Base-by-base conservation (phyloP, 176 grass and related monocot genomes). In the Musa beccarii region DNA sequence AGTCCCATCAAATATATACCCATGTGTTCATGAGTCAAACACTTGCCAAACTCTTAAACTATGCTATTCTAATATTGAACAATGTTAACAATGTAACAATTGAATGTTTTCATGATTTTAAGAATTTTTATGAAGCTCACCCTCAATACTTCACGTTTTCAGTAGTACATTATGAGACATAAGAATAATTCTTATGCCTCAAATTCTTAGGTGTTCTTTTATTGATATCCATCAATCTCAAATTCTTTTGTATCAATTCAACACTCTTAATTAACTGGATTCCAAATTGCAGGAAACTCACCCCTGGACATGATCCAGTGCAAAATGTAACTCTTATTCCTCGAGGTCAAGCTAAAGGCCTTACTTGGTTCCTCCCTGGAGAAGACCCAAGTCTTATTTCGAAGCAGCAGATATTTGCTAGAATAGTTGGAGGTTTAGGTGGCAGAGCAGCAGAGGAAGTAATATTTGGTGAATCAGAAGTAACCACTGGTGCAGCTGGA, bases 321-420 rank as follows among this genome's bases (percentile, higher is more conserved):
- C 93, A 96, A 85, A 96, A 90, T 51, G 89, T 92, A 49, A 92
- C 87, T 59, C 68, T 88, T 63, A 90, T 96, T 81, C 93, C 89
- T 1, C 74, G 83, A 8, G 89, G 87, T 10, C 87, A 96, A 81
- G 89, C 83, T 24, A 83, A 79, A 0, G 87, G 89, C 5, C 81
- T 96, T 43, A 96, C 89, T 11, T 96, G 89, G 89, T 96, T 96
- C 77, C 78, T 96, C 0, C 89, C 81, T 0, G 81, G 77, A 0
- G 84, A 96, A 3, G 89, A 92, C 68, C 83, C 84, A 49, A 76
- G 77, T 59, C 81, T 96, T 21, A 64, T 92, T 17, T 87, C 93
- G 2, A 92, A 88, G 83, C 83, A 79, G 80, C 87, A 90, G 73
- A 81, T 96, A 22, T 92, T 90, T 77, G 89, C 93, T 10, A 70